These are phyloP conservation scores for Helminthosporium solani DNA, from an alignment of 2,329 filamentous ascomycete species.

Conservation along the genomic window DNA sequence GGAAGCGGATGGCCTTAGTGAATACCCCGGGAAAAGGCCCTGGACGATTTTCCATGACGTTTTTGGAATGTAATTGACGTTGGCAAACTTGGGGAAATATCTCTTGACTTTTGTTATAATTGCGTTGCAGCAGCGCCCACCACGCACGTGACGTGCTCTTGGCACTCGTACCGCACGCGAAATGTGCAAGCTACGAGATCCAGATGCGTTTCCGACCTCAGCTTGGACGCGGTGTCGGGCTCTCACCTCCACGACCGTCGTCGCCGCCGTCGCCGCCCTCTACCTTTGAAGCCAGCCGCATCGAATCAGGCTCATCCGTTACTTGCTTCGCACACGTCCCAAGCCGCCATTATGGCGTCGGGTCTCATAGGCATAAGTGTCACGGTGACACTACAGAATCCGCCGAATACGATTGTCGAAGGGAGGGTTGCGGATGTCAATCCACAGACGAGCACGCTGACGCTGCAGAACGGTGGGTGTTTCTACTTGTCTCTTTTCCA, in stretches of 20 bases:
- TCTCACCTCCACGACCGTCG: not conserved
- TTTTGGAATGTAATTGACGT: not conserved
- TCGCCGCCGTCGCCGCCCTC: not conserved
- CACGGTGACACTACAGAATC: slow-evolving; percentile 68
- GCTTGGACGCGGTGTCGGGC: not conserved
- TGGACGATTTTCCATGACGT: not conserved
- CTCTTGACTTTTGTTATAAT: not conserved
- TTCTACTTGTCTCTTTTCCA: not conserved
- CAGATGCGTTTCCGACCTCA: not conserved
- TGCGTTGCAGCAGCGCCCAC: not conserved
- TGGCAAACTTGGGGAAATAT: not conserved
- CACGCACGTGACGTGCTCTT: slow-evolving; percentile 12
- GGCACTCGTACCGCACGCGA: slow-evolving; percentile 1
- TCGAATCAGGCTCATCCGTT: slow-evolving; percentile 5
- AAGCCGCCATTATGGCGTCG: slow-evolving; percentile 56
- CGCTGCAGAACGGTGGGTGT: slow-evolving; percentile 67
- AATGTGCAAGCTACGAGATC: not conserved
- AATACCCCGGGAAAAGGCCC: slow-evolving; percentile 7
- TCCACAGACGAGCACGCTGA: slow-evolving; percentile 61
- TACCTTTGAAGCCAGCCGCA: not conserved
- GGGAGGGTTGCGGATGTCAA: slow-evolving; percentile 71
- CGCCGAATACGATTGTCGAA: slow-evolving; percentile 63
- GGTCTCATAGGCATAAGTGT: slow-evolving; percentile 77
- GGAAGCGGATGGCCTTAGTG: not conserved
- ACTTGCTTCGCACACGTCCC: slow-evolving; percentile 2